Percentiles rank a stretch among this genome's conserved stretches.
These are phyloP conservation scores for Hymenoscyphus scutula DNA, from an alignment of 2,329 filamentous ascomycete genomes.

Conservation along the genomic window DNA sequence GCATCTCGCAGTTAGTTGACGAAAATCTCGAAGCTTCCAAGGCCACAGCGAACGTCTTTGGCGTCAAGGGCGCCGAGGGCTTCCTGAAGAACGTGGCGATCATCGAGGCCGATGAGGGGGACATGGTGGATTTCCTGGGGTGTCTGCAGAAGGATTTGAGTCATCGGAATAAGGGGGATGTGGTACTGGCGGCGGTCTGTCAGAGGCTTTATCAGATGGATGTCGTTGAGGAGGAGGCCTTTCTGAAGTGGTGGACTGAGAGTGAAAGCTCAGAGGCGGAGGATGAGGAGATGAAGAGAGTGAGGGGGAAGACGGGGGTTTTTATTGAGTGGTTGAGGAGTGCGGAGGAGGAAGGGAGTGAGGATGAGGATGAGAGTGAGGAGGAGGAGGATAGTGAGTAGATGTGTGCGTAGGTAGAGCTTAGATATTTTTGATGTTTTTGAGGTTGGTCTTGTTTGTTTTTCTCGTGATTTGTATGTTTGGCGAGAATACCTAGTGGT, in stretches of 20 bases:
- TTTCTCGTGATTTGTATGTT: no score
- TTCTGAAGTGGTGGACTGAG: slow-evolving; percentile 86
- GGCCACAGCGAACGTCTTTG: slow-evolving; percentile 62
- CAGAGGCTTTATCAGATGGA: slow-evolving; percentile 86
- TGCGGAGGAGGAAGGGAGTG: slow-evolving; percentile 60
- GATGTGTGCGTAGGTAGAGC: background rate
- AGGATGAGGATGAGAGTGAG: slow-evolving; percentile 56
- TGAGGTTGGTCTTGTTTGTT: no score
- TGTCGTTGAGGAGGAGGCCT: slow-evolving; percentile 83
- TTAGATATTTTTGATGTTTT: no score
- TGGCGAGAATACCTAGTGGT: no score
- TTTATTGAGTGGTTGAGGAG: slow-evolving; percentile 80
- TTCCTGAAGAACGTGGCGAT: slow-evolving; percentile 61
- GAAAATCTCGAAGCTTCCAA: slow-evolving; percentile 58
- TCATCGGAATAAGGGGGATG: slow-evolving; percentile 60
- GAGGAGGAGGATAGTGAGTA: slow-evolving; percentile 38
- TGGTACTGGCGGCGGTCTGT: slow-evolving; percentile 71
- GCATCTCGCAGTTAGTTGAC: slow-evolving; percentile 68
- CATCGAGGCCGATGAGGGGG: slow-evolving; percentile 64
- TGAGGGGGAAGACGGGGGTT: slow-evolving; percentile 72
- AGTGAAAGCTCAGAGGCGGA: slow-evolving; percentile 56
- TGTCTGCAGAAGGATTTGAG: slow-evolving; percentile 78
- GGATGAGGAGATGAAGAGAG: slow-evolving; percentile 64
- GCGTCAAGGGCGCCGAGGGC: slow-evolving; percentile 50
- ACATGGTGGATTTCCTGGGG: slow-evolving; percentile 83